Conservation (phyloP, 257 asterid species). For the Craterostigma plantagineum region DNA sequence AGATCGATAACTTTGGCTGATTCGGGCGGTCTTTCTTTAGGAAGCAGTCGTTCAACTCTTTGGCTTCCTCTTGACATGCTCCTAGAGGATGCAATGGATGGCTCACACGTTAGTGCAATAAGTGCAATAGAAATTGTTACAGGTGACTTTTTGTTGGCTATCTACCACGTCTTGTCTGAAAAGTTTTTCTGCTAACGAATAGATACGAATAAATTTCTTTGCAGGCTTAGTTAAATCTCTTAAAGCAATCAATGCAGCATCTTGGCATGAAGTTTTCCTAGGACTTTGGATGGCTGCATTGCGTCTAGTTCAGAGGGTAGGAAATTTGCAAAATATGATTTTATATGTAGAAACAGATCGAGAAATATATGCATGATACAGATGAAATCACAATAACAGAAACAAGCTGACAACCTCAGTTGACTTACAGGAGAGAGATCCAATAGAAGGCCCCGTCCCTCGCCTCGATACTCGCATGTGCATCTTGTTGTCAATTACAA, state of each 20-base stretch:
- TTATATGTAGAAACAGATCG: slow-evolving; percentile 3
- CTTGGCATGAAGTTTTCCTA: slow-evolving; percentile 80
- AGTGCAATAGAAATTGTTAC: slow-evolving; percentile 84
- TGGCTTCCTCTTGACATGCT: slow-evolving; percentile 95
- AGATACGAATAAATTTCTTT: neutral
- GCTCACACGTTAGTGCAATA: slow-evolving; percentile 68
- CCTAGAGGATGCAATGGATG: slow-evolving; percentile 92
- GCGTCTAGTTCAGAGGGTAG: slow-evolving; percentile 88
- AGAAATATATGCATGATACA: slow-evolving; percentile 1
- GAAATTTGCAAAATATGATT: slow-evolving; percentile 6
- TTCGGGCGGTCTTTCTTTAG: slow-evolving; percentile 51
- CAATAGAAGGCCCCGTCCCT: slow-evolving; percentile 96
- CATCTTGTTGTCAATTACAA: slow-evolving; percentile 70
- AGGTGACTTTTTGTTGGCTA: slow-evolving; percentile 25
- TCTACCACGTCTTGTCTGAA: neutral
- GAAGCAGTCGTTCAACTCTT: slow-evolving; percentile 56
- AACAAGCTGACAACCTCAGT: neutral
- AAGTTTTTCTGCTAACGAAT: neutral
- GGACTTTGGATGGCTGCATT: slow-evolving; percentile 98
- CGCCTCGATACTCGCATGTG: slow-evolving; percentile 83
- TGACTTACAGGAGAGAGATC: slow-evolving; percentile 71
- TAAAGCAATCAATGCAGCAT: slow-evolving; percentile 59
- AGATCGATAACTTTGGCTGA: slow-evolving; percentile 42
- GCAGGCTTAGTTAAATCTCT: slow-evolving; percentile 85
- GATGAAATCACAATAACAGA: too few relatives aligned